Conservation (phyloP, 768 basidiomycete species). For the Suillus bovinus region DNA sequence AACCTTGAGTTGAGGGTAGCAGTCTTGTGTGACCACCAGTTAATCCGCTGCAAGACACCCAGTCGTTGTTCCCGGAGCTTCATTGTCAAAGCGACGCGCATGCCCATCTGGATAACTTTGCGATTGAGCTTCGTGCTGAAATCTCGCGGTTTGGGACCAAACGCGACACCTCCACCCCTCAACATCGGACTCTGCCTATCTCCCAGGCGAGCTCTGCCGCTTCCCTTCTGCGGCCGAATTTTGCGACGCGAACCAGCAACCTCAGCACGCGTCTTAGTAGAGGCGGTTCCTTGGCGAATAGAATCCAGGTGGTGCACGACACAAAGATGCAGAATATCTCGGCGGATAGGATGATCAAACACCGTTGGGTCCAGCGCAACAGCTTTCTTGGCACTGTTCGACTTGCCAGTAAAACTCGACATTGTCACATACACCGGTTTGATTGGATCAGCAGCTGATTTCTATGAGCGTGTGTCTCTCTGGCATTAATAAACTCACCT, state of each 20-base stretch:
- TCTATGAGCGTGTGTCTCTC: slow-evolving; percentile 11
- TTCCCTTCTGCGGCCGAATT: slow-evolving; percentile 89
- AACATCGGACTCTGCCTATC: slow-evolving; percentile 86
- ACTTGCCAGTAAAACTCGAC: slow-evolving; percentile 51
- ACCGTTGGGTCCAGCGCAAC: slow-evolving; percentile 77
- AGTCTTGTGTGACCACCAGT: slow-evolving; percentile 76
- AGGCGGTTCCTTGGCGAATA: slow-evolving; percentile 89
- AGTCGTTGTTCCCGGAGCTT: slow-evolving; percentile 76
- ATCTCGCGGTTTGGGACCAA: slow-evolving; percentile 89
- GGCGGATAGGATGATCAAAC: slow-evolving; percentile 85
- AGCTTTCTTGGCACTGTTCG: slow-evolving; percentile 43
- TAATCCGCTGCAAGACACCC: slow-evolving; percentile 71
- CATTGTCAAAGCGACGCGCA: slow-evolving; percentile 85
- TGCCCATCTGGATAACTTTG: slow-evolving; percentile 91
- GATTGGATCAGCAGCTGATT: slow-evolving; percentile 38
- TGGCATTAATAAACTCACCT: slow-evolving; percentile 19
- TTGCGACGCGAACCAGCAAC: slow-evolving; percentile 89
- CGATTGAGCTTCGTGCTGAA: slow-evolving; percentile 91
- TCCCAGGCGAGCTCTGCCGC: slow-evolving; percentile 86
- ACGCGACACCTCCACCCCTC: slow-evolving; percentile 89
- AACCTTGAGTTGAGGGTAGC: slow-evolving; percentile 63
- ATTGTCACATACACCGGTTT: slow-evolving; percentile 63
- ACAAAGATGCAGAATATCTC: slow-evolving; percentile 92
- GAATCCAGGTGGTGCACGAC: slow-evolving; percentile 86
- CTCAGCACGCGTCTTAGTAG: slow-evolving; percentile 89